Evolutionary conservation across 2,329 filamentous ascomycete species (phyloP).

Genomic region (Diaporthe nobilis): DNA sequence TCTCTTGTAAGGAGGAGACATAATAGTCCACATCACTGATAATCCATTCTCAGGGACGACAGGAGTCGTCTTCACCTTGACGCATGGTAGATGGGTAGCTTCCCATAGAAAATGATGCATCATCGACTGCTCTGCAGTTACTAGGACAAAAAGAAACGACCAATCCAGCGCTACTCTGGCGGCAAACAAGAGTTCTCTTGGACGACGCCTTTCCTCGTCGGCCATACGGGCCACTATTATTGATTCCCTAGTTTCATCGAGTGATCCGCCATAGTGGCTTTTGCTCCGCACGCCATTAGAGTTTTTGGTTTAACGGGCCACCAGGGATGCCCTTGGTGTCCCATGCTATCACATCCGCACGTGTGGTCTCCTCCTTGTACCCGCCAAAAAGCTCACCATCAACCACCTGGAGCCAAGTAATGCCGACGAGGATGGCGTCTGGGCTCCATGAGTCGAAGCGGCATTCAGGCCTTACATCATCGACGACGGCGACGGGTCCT

Average conservation of each 20-base stretch:
- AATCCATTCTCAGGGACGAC: neutral
- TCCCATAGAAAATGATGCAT: neutral
- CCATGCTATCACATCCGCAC: constrained; percentile 20
- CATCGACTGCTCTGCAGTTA: neutral
- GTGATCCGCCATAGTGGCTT: too few species aligned
- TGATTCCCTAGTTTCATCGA: neutral
- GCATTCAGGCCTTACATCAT: neutral
- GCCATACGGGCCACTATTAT: neutral
- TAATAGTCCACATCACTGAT: neutral
- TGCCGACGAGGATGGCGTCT: neutral
- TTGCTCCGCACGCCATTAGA: neutral
- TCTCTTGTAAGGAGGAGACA: too few species aligned
- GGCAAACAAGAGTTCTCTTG: neutral
- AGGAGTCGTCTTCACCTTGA: neutral
- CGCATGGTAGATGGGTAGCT: neutral
- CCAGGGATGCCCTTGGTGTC: neutral
- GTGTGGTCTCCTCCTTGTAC: neutral
- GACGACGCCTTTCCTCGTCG: neutral
- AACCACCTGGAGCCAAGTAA: constrained; percentile 22
- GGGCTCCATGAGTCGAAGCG: constrained; percentile 9
- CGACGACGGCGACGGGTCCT: constrained; percentile 3
- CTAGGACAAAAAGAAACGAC: neutral
- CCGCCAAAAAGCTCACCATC: neutral
- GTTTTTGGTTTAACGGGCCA: neutral
- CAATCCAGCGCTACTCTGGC: neutral